Evolutionary conservation across 176 grass and related monocot species (phyloP).

Genomic region (Juncus effusus): DNA sequence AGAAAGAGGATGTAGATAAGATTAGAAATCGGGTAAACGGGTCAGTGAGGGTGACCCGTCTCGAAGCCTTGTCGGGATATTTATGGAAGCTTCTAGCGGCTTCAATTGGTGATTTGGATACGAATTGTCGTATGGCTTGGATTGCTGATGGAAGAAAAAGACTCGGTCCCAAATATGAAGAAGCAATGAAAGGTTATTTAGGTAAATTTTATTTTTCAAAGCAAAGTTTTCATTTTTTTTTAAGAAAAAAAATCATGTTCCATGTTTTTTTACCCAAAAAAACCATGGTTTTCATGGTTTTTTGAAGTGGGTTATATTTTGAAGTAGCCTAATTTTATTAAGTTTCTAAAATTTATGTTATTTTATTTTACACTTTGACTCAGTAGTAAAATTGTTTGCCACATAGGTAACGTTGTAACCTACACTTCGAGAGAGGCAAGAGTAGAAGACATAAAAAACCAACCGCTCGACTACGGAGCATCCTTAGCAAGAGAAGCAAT

Average conservation of each 20-base stretch:
- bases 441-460: constrained; percentile 15
- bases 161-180: constrained; percentile 31
- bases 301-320: too few species aligned
- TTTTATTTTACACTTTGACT: too few species aligned
- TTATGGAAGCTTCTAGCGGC: constrained; percentile 62
- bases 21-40: background rate
- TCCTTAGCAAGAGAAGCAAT: constrained; percentile 32
- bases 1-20: constrained; percentile 32
- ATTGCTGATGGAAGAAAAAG: constrained; percentile 49
- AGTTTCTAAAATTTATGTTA: too few species aligned
- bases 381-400: too few species aligned
- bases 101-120: constrained; percentile 30
- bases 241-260: too few species aligned
- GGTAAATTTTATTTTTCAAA: too few species aligned
- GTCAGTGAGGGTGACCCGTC: constrained; percentile 28
- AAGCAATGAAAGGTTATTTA: constrained; percentile 20
- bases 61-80: constrained; percentile 59
- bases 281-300: too few species aligned
- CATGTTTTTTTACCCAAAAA: too few species aligned
- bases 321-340: too few species aligned
- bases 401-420: constrained; percentile 52
- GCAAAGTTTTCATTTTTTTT: too few species aligned
- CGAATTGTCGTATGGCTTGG: constrained; percentile 59
- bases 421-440: constrained; percentile 44
- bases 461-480: constrained; percentile 34